Conservation (phyloP, 768 basidiomycete genomes). For the Austroboletus eburneus region DNA sequence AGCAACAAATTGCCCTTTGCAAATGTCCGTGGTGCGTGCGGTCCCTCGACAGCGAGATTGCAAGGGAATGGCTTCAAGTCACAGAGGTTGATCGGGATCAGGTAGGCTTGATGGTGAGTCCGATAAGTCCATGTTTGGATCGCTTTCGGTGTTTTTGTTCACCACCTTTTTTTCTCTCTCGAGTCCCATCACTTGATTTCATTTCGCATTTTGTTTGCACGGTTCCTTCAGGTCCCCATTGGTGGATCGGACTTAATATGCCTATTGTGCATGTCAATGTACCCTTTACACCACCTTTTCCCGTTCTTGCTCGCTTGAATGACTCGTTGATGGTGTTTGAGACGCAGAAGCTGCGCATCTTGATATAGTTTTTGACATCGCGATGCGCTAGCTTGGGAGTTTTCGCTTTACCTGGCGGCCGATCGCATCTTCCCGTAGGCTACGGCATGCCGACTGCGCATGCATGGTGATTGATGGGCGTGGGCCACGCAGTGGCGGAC, state of each 20-base stretch:
- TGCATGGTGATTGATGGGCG: conserved; percentile 29
- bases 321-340: conserved; percentile 15
- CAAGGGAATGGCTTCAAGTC: conserved; percentile 30
- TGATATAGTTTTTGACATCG: conserved; percentile 5
- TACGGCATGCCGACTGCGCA: conserved; percentile 26
- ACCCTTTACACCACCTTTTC: conserved; percentile 3
- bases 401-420: conserved; percentile 16
- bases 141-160: neutral
- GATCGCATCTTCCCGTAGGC: conserved; percentile 21
- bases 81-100: conserved; percentile 31
- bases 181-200: conserved; percentile 7
- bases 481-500: conserved; percentile 22
- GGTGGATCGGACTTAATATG: conserved; percentile 2
- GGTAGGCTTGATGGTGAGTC: conserved; percentile 26
- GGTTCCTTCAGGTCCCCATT: conserved; percentile 9
- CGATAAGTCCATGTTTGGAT: conserved; percentile 6
- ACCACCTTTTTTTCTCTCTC: conserved; percentile 1
- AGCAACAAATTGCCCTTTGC: neutral
- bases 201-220: conserved; percentile 5
- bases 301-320: conserved; percentile 7
- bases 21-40: conserved; percentile 18
- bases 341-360: conserved; percentile 5
- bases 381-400: conserved; percentile 7
- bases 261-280: conserved; percentile 4
- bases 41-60: conserved; percentile 27